phyloP scores from a whole-genome alignment of 2,329 filamentous ascomycete species.

The Aspergillus thermomutatus region DNA sequence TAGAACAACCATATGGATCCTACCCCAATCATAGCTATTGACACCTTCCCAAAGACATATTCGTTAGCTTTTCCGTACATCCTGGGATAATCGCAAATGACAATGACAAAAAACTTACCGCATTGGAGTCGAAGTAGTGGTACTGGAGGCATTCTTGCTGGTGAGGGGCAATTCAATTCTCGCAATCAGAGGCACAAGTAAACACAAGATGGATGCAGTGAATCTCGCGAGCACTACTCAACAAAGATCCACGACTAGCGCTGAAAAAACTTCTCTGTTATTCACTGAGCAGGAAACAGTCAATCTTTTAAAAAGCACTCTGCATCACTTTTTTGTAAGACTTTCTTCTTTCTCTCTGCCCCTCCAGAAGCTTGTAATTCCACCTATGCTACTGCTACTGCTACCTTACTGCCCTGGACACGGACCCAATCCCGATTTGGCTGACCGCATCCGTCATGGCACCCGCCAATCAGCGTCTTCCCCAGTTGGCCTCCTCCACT shows the following conservation, averaged over 20 bases:
- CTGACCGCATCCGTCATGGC: constrained; percentile 18
- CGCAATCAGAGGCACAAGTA: not conserved
- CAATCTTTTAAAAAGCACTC: not conserved
- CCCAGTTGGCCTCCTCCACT: constrained; percentile 9
- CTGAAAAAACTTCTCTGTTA: not conserved
- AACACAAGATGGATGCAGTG: not conserved
- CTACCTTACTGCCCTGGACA: not conserved
- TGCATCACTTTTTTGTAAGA: not conserved
- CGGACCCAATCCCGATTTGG: constrained; percentile 12
- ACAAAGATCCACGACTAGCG: not conserved
- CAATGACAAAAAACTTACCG: constrained; percentile 42
- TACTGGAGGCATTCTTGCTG: constrained; percentile 58
- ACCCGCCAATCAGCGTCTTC: constrained; percentile 14
- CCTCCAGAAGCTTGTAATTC: constrained; percentile 6
- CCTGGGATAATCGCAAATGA: not conserved
- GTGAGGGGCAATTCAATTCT: not conserved
- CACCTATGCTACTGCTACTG: too few species aligned
- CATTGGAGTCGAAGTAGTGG: constrained; percentile 74
- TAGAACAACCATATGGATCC: constrained; percentile 16
- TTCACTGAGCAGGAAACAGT: not conserved
- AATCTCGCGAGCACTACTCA: not conserved
- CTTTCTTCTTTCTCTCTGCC: constrained; percentile 6
- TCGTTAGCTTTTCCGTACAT: not conserved
- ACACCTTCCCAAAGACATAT: constrained; percentile 58
- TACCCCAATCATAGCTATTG: constrained; percentile 98